Conservation (phyloP, 139 green algal genomes). For the Tetraselmis striata region DNA sequence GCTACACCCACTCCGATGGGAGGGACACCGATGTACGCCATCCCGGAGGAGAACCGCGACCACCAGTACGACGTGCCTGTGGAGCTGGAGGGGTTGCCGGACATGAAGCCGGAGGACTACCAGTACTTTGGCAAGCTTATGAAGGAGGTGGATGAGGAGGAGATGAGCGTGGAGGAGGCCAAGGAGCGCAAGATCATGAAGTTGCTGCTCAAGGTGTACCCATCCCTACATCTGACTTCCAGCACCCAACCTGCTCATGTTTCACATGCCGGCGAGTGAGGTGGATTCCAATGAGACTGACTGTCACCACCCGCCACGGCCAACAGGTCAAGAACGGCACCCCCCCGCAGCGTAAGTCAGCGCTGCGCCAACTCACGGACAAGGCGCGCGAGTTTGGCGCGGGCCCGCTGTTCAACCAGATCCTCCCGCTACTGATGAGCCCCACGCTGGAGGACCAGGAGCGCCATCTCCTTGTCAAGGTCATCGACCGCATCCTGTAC, state of each 20-base stretch:
- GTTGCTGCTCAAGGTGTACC: slow-evolving; percentile 86
- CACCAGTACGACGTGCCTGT: slow-evolving; percentile 69
- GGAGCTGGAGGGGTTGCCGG: slow-evolving; percentile 78
- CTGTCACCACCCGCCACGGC: too few species aligned
- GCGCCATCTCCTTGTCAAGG: slow-evolving; percentile 92
- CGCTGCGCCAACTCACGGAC: slow-evolving; percentile 94
- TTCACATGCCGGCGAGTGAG: too few species aligned
- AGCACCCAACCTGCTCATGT: too few species aligned
- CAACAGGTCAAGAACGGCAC: slow-evolving; percentile 93
- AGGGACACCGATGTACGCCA: slow-evolving; percentile 75
- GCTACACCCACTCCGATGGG: slow-evolving; percentile 82
- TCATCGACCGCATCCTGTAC: slow-evolving; percentile 93
- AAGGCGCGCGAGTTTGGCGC: slow-evolving; percentile 95
- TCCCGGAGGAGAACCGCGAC: slow-evolving; percentile 73
- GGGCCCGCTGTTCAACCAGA: slow-evolving; percentile 94
- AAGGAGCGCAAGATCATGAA: slow-evolving; percentile 99
- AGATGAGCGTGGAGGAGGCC: slow-evolving; percentile 83
- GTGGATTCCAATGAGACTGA: too few species aligned
- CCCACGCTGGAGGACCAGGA: slow-evolving; percentile 98
- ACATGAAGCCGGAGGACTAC: slow-evolving; percentile 96
- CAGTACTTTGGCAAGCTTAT: slow-evolving; percentile 93
- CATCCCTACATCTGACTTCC: too few species aligned
- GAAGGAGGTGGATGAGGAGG: slow-evolving; percentile 83
- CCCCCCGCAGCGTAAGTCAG: slow-evolving; percentile 90
- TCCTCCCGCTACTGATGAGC: slow-evolving; percentile 97